Conservation (phyloP, 805 yeast species). For the Candida ulmi region DNA sequence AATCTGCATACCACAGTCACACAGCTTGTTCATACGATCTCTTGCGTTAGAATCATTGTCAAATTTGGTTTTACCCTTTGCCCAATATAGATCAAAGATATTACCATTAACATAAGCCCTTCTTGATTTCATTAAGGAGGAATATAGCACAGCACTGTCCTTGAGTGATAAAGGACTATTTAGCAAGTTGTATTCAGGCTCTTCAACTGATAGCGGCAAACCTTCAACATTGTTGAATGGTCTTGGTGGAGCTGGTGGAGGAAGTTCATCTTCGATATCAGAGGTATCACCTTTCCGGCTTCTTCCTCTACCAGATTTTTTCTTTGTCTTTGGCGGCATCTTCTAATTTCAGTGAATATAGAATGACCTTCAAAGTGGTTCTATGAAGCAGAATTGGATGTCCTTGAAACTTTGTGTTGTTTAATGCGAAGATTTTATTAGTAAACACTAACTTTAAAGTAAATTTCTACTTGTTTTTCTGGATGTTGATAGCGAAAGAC, state of each 20-base stretch:
- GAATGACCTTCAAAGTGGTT: too few species aligned
- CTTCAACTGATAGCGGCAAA: constrained; percentile 59
- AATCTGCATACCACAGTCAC: constrained; percentile 64
- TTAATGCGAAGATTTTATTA: too few species aligned
- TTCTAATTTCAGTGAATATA: too few species aligned
- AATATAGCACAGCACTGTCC: constrained; percentile 68
- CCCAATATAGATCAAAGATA: constrained; percentile 79
- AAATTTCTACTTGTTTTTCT: too few species aligned
- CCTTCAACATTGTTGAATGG: constrained; percentile 66
- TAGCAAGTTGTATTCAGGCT: constrained; percentile 60
- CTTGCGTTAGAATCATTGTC: constrained; percentile 50
- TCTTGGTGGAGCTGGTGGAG: constrained; percentile 25
- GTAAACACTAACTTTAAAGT: too few species aligned
- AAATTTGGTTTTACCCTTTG: constrained; percentile 45
- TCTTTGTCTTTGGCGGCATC: constrained; percentile 1
- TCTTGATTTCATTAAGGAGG: constrained; percentile 70
- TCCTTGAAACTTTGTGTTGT: too few species aligned
- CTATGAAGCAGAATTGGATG: too few species aligned
- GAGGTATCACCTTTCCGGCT: constrained; percentile 13
- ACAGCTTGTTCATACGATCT: constrained; percentile 83
- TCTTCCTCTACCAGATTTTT: constrained; percentile 8
- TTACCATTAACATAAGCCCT: constrained; percentile 57
- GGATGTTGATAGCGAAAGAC: too few species aligned
- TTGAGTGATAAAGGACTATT: constrained; percentile 62
- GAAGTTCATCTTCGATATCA: constrained; percentile 22